Evolutionary conservation across 2,329 filamentous ascomycete species (phyloP).

Genomic region (Arthrobotrys musiformis): DNA sequence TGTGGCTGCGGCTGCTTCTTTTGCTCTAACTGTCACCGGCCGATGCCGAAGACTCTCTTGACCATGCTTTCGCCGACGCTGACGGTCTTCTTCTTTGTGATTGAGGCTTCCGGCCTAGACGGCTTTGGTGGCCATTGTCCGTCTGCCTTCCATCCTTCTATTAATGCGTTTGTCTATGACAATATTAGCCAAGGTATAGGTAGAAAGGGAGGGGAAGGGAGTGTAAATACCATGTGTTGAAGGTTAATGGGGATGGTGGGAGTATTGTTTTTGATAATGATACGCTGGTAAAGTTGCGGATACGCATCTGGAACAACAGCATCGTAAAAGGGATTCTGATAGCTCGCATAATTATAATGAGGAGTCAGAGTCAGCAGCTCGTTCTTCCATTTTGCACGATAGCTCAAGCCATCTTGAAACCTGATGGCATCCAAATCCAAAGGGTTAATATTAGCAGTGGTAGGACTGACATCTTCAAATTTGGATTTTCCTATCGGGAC

Average conservation of each 20-base stretch:
- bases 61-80: conserved; percentile 52
- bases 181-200: background rate
- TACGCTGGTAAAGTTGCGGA: conserved; percentile 57
- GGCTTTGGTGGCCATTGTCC: conserved; percentile 59
- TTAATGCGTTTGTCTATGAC: conserved; percentile 56
- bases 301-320: conserved; percentile 57
- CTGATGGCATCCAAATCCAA: conserved; percentile 11
- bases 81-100: conserved; percentile 56
- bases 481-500: conserved; percentile 58
- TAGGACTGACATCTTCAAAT: conserved; percentile 58
- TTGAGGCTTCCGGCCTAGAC: conserved; percentile 56
- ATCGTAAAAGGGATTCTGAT: conserved; percentile 57
- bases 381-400: conserved; percentile 34
- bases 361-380: conserved; percentile 40
- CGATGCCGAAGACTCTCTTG: conserved; percentile 54
- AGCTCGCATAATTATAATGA: conserved; percentile 29
- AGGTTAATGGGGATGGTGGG: conserved; percentile 59
- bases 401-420: conserved; percentile 21
- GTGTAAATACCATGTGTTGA: conserved; percentile 54
- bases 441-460: background rate
- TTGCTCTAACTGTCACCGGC: conserved; percentile 31
- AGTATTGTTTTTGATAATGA: conserved; percentile 56
- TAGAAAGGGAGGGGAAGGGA: background rate
- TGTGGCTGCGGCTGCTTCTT: background rate
- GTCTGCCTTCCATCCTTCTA: conserved; percentile 59